Conservation (phyloP, 2,329 filamentous ascomycete species). For the Penicillium verrucosum region DNA sequence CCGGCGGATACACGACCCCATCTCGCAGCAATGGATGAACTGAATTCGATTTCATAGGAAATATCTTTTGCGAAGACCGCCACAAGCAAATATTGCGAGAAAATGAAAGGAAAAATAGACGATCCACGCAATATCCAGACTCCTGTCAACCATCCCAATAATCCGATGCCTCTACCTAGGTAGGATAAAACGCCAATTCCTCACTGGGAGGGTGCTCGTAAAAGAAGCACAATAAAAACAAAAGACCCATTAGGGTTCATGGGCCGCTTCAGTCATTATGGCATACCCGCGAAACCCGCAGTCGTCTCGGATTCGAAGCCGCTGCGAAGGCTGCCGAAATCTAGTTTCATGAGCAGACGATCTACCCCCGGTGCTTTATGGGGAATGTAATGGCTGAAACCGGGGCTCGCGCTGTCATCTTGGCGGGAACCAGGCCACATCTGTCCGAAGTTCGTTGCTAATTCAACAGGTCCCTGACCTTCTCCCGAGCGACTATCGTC, state of each 20-base stretch:
- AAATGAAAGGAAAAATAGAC: not conserved
- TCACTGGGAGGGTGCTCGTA: not conserved
- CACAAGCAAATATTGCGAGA: not conserved
- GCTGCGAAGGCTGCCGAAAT: conserved; percentile 48
- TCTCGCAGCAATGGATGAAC: conserved; percentile 5
- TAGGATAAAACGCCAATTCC: conserved; percentile 2
- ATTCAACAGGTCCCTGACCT: conserved; percentile 32
- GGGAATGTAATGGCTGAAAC: conserved; percentile 57
- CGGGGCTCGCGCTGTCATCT: conserved; percentile 16
- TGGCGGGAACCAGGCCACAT: conserved; percentile 30
- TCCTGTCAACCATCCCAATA: not conserved
- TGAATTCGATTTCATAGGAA: not conserved
- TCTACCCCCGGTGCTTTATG: conserved; percentile 76
- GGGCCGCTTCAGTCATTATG: conserved; percentile 1
- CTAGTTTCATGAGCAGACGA: conserved; percentile 84
- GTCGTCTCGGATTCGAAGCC: conserved; percentile 14
- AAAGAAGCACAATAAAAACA: not conserved
- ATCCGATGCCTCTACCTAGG: not conserved
- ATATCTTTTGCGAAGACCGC: not conserved
- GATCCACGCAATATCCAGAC: not conserved
- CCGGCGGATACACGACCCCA: conserved; percentile 2
- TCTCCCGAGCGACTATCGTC: conserved; percentile 53
- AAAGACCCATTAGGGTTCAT: not conserved
- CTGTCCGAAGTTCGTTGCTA: conserved; percentile 26
- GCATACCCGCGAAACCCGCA: conserved; percentile 12